Evolutionary conservation across 176 grass and related monocot genomes (phyloP).

Genomic region (Cymbopogon citratus): DNA sequence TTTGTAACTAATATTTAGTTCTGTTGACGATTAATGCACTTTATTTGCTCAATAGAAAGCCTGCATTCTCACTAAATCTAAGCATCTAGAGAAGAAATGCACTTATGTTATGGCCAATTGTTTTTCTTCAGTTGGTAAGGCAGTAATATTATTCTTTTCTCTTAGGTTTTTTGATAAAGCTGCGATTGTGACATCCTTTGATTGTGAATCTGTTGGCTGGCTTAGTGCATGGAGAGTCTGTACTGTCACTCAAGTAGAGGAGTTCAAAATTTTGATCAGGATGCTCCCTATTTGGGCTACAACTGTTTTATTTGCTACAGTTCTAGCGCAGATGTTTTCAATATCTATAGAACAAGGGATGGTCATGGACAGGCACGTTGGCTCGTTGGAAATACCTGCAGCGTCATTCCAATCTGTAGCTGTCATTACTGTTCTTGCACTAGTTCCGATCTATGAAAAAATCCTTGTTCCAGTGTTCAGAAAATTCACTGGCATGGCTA

Average conservation of each 20-base stretch:
- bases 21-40: not conserved
- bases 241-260: constrained; percentile 64
- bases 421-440: constrained; percentile 31
- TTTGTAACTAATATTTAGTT: not conserved
- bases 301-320: constrained; percentile 41
- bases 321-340: constrained; percentile 43
- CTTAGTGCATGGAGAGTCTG: constrained; percentile 39
- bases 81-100: not conserved
- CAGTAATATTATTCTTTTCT: constrained; percentile 21
- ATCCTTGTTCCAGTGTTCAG: constrained; percentile 45
- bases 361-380: constrained; percentile 37
- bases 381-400: constrained; percentile 45
- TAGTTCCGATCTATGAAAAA: constrained; percentile 50
- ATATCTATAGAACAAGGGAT: constrained; percentile 40
- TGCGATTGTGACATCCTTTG: constrained; percentile 36
- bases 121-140: not conserved
- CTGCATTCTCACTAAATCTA: not conserved
- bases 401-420: constrained; percentile 52
- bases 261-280: constrained; percentile 55
- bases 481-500: constrained; percentile 37
- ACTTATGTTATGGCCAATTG: not conserved
- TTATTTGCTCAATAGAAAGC: not conserved
- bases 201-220: constrained; percentile 28
- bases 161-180: constrained; percentile 63
- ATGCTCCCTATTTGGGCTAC: constrained; percentile 56